phyloP scores from a whole-genome alignment of 2,329 filamentous ascomycete genomes.

The Domatiomyces globalis region DNA sequence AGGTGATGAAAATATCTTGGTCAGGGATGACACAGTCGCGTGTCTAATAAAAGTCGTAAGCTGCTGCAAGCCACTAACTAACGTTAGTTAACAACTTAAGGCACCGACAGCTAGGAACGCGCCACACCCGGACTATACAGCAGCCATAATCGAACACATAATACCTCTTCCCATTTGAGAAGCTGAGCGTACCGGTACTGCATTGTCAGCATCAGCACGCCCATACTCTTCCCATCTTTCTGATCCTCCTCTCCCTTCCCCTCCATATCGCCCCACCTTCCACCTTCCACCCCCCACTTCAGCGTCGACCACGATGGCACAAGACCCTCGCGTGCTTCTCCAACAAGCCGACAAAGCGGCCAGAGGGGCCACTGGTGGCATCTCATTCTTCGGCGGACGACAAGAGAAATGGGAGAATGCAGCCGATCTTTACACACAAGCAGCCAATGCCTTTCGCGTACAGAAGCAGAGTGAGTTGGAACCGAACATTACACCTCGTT shows the following conservation, averaged over 20 bases:
- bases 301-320: slow-evolving; percentile 42
- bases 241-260: not conserved
- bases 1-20: not conserved
- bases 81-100: no score
- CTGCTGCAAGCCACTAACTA: no score
- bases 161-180: no score
- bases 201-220: no score
- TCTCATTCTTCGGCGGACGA: slow-evolving; percentile 75
- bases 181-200: no score
- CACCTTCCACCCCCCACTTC: not conserved
- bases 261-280: not conserved
- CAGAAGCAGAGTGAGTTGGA: slow-evolving; percentile 57
- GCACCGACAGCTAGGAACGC: no score
- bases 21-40: no score
- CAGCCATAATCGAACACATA: no score
- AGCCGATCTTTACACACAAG: slow-evolving; percentile 73
- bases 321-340: slow-evolving; percentile 63
- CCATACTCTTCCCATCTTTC: not conserved
- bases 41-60: no score
- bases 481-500: not conserved
- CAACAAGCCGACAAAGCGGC: slow-evolving; percentile 82
- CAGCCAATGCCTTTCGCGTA: slow-evolving; percentile 82
- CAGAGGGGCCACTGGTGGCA: slow-evolving; percentile 60
- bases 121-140: no score
- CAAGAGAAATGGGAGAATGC: slow-evolving; percentile 84